Percentiles rank a stretch among this genome's conserved stretches.
These are phyloP conservation scores for Suhomyces chickasaworum DNA, from an alignment of 1,139 yeast genomes.

Conservation along the genomic window DNA sequence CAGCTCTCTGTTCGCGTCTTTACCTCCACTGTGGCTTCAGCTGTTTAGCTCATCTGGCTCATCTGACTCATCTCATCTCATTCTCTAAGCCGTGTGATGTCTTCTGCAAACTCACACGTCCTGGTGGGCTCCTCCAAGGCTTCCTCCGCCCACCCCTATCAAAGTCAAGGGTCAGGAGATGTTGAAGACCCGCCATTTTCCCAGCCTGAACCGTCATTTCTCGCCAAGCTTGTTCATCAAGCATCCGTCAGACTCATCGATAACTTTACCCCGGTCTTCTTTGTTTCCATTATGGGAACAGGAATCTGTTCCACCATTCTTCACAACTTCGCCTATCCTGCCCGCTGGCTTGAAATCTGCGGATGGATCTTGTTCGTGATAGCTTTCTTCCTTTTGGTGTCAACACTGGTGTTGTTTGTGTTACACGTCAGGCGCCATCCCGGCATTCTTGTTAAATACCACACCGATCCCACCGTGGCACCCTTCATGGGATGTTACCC, in stretches of 20 bases:
- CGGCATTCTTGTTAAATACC: conserved; percentile 32
- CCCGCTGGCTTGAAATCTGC: conserved; percentile 59
- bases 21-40: background rate
- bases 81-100: background rate
- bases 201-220: background rate
- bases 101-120: background rate
- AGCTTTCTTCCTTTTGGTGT: conserved; percentile 50
- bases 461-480: conserved; percentile 50
- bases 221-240: background rate
- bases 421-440: conserved; percentile 42
- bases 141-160: background rate
- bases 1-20: background rate
- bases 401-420: conserved; percentile 39
- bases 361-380: conserved; percentile 60
- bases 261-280: conserved; percentile 59
- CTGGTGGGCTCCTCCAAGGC: conserved; percentile 1
- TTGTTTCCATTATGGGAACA: conserved; percentile 80
- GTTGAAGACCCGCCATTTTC: background rate
- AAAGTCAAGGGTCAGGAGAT: background rate
- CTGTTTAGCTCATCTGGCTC: too few species aligned
- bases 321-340: conserved; percentile 63
- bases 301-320: conserved; percentile 69
- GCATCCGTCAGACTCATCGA: conserved; percentile 19
- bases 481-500: conserved; percentile 75
- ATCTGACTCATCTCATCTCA: background rate